Evolutionary conservation across 2,329 filamentous ascomycete genomes (phyloP), one percentile per base, ranked within the genome.

Genomic region (Raffaelea albimanens): DNA sequence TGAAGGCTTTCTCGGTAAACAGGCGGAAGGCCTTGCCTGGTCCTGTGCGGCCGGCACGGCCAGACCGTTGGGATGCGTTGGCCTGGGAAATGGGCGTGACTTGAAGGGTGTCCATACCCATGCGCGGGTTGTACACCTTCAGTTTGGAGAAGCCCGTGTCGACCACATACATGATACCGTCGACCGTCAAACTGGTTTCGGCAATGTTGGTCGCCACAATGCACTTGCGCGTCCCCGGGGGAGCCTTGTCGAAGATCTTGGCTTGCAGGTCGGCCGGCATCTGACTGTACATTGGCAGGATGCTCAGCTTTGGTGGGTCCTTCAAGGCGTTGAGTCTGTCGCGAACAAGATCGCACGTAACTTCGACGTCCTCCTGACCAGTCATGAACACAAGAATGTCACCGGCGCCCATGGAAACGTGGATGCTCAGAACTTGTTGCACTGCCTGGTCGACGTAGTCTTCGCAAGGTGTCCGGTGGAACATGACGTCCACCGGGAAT

Each of bases 371-470:
- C 66, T 98, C 94, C 63, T 97, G 93, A 11, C 93, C 93, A 0
- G 94, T 98, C 93, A 98, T 98, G 66, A 98, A 98, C 9, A 98
- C 91, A 9, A 98, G 71, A 48, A 98, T 97, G 66, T 98, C 93
- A 13, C 93, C 93, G 1, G 81, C 68, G 1, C 87, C 87, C 73
- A 97, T 94, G 0, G 90, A 95, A 11, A 98, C 90, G 58, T 98
- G 93, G 45, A 98, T 97, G 1, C 89, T 85, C 42, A 98, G 75
- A 36, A 96, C 87, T 64, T 97, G 93, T 61, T 96, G 93, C 45
- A 98, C 93, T 2, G 94, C 88, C 57, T 89, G 88, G 59, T 98
- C 94, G 25, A 98, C 93, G 57, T 98, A 98, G 62, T 98, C 93
- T 61, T 97, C 93, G 52, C 94, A 94, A 0, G 93, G 91, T 0